These are phyloP conservation scores for Yamadazyma mexicana DNA, from an alignment of 1,139 yeast genomes.

Conservation along the genomic window DNA sequence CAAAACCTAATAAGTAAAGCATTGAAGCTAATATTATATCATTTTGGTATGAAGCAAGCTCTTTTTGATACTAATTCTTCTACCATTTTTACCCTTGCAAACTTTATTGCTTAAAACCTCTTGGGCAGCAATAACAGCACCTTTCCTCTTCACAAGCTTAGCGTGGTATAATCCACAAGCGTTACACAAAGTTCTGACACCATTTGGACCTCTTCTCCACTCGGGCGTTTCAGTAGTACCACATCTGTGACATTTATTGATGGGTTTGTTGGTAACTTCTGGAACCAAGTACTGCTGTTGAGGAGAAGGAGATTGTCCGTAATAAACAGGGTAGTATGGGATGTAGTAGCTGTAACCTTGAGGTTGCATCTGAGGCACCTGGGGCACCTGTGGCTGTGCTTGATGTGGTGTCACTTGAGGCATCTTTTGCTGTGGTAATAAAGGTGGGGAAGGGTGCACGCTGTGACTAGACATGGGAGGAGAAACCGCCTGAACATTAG, in stretches of 20 bases:
- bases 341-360: conserved; percentile 9
- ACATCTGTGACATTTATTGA: conserved; percentile 49
- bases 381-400: background rate
- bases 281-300: conserved; percentile 26
- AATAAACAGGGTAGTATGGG: conserved; percentile 19
- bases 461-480: conserved; percentile 2
- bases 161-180: conserved; percentile 89
- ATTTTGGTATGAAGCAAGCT: conserved; percentile 12
- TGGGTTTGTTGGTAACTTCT: conserved; percentile 38
- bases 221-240: conserved; percentile 86
- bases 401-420: conserved; percentile 1
- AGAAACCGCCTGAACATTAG: conserved; percentile 5
- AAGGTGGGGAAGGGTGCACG: background rate
- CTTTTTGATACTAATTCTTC: conserved; percentile 42
- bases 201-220: conserved; percentile 90
- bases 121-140: conserved; percentile 62
- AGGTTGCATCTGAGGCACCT: background rate
- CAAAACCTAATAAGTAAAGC: no score
- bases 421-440: conserved; percentile 3
- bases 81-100: conserved; percentile 48
- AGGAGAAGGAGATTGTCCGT: conserved; percentile 14
- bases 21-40: conserved; percentile 2
- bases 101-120: conserved; percentile 47
- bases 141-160: conserved; percentile 65
- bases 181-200: conserved; percentile 80